phyloP scores from a whole-genome alignment of 805 yeast species.

The Diddensiella transvaalensis region DNA sequence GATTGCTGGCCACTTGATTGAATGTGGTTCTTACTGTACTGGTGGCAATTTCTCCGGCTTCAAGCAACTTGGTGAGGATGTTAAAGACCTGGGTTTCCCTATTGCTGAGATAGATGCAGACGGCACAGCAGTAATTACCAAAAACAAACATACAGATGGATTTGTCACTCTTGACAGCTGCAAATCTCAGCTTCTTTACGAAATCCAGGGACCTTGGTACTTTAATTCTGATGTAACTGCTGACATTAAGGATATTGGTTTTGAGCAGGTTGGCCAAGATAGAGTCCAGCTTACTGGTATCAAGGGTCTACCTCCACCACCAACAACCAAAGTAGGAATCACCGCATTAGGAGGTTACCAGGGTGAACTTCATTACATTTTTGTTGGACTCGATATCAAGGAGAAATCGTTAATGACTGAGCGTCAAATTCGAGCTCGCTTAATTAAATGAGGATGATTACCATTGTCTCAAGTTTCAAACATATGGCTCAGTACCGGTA shows the following conservation, averaged over 20 bases:
- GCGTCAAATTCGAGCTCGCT: not conserved
- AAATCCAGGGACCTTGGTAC: conserved; percentile 27
- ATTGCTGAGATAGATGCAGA: not conserved
- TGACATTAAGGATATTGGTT: conserved; percentile 6
- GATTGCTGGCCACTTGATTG: conserved; percentile 27
- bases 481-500: not conserved
- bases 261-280: not conserved
- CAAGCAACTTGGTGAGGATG: conserved; percentile 4
- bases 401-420: not conserved
- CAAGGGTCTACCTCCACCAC: not conserved
- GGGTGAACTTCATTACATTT: not conserved
- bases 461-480: not conserved
- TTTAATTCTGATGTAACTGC: conserved; percentile 27
- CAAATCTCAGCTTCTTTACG: conserved; percentile 24
- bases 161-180: not conserved
- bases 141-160: not conserved
- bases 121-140: not conserved
- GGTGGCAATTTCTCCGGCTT: conserved; percentile 26
- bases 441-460: not conserved
- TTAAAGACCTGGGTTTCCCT: not conserved
- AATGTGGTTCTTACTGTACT: conserved; percentile 24
- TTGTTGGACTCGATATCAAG: not conserved
- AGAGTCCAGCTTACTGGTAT: not conserved
- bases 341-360: not conserved
- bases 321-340: not conserved